Base-by-base conservation (phyloP, 225 moss, liverwort and hornwort genomes). In the Polytrichum formosum region DNA sequence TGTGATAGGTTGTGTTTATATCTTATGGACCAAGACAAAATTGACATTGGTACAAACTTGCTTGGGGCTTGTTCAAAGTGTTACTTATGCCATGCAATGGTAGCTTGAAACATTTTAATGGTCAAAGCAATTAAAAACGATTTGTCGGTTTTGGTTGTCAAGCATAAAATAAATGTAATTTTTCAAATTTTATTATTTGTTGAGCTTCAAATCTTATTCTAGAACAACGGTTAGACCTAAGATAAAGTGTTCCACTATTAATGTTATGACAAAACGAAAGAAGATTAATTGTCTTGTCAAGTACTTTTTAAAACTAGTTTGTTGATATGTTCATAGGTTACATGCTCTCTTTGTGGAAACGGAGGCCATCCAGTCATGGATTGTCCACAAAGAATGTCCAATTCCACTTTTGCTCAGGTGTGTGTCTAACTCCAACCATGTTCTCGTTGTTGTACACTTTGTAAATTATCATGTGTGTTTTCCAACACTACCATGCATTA, bases 331-430 rank as follows among this genome's bases (percentile, higher is more conserved):
- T 69, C 16, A 19, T 0, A 94, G 94, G 90, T 94, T 5, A 59
- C 62, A 55, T 95, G 94, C 79, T 64, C 85, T 18, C 77, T 87
- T 70, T 95, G 94, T 87, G 89, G 94, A 71, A 82, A 90, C 70
- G 92, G 90, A 30, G 84, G 94, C 66, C 94, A 95, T 76, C 94
- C 94, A 9, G 81, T 90, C 21, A 70, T 78, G 55, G 95, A 95
- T 72, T 92, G 92, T 20, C 82, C 78, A 53, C 82, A 74, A 59
- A 90, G 87, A 69, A 67, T 16, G 7, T 21, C 55, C 1, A 74
- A 58, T 56, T 72, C 65, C 25, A 82, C 74, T 6, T 6, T 23
- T 56, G 75, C 75, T 67, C 79, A 79, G 78, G 78, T 79, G 3
- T 26, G 13, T 64, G 5, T 22, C 18, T 16, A 61, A 60, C 35